Conservation (phyloP, 2,329 filamentous ascomycete genomes). For the Hypoxylon sp. region DNA sequence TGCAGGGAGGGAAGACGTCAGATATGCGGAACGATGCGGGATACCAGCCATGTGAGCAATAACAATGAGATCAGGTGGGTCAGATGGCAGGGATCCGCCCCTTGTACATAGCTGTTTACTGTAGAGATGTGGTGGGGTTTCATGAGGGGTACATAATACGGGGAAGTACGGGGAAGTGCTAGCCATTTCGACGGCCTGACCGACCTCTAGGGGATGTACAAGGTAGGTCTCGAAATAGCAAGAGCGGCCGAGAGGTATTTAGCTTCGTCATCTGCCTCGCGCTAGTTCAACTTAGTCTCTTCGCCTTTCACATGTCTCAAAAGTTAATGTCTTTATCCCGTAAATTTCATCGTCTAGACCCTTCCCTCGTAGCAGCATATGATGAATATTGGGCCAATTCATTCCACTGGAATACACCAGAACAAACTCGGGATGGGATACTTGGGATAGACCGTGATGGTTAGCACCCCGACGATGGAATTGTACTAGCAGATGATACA, state of each 20-base stretch:
- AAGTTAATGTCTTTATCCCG: too few species aligned
- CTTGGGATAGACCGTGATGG: neutral
- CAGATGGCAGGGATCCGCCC: conserved; percentile 16
- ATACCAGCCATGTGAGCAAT: conserved; percentile 40
- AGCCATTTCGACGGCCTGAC: too few species aligned
- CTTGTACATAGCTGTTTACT: neutral
- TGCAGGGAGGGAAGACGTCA: conserved; percentile 28
- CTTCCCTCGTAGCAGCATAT: neutral
- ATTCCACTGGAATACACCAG: neutral
- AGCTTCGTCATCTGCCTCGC: too few species aligned
- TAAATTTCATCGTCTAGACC: too few species aligned
- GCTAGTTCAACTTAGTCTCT: too few species aligned
- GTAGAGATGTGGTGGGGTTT: conserved; percentile 17
- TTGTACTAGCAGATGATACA: neutral
- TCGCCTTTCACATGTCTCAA: too few species aligned
- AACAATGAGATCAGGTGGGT: conserved; percentile 36
- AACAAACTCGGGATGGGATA: neutral
- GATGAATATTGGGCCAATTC: neutral
- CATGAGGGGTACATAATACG: conserved; percentile 28
- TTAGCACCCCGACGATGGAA: neutral
- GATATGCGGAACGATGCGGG: conserved; percentile 32
- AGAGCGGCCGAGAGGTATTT: too few species aligned
- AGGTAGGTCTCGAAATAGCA: too few species aligned
- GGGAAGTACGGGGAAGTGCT: conserved; percentile 6
- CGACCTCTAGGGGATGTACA: too few species aligned